Conservation (phyloP, 1,139 yeast genomes). For the Blastobotrys illinoisensis region DNA sequence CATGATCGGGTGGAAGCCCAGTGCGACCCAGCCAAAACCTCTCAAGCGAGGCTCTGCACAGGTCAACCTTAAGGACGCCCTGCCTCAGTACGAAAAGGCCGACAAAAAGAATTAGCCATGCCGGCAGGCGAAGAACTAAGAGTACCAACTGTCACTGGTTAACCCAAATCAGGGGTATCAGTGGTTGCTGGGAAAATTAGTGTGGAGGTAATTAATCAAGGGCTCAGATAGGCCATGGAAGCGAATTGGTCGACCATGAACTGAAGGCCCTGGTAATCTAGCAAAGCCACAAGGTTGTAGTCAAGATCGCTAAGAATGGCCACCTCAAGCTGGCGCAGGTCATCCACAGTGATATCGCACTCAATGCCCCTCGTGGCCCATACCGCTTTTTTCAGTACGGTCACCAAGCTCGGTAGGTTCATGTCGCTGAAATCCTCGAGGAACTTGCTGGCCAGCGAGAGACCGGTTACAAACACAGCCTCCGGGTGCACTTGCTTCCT, state of each 20-base stretch:
- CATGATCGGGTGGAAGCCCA: slow-evolving; percentile 87
- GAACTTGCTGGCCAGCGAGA: slow-evolving; percentile 16
- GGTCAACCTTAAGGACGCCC: slow-evolving; percentile 59
- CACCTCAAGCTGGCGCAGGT: slow-evolving; percentile 11
- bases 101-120: background rate
- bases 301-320: slow-evolving; percentile 15
- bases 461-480: slow-evolving; percentile 13
- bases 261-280: slow-evolving; percentile 10
- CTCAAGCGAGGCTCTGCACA: slow-evolving; percentile 67
- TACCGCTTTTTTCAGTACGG: background rate
- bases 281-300: slow-evolving; percentile 13
- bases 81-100: slow-evolving; percentile 22
- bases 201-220: background rate
- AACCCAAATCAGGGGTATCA: background rate
- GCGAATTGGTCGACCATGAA: slow-evolving; percentile 12
- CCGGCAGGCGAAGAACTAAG: background rate
- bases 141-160: too few species aligned
- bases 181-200: too few species aligned
- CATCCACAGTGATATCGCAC: background rate
- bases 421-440: slow-evolving; percentile 12
- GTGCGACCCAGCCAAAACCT: slow-evolving; percentile 65
- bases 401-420: background rate
- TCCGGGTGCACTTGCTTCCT: slow-evolving; percentile 15
- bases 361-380: background rate
- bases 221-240: background rate